Base-by-base conservation (phyloP, 192 early-diverging fungal genomes). In the Coemansia sp. region DNA sequence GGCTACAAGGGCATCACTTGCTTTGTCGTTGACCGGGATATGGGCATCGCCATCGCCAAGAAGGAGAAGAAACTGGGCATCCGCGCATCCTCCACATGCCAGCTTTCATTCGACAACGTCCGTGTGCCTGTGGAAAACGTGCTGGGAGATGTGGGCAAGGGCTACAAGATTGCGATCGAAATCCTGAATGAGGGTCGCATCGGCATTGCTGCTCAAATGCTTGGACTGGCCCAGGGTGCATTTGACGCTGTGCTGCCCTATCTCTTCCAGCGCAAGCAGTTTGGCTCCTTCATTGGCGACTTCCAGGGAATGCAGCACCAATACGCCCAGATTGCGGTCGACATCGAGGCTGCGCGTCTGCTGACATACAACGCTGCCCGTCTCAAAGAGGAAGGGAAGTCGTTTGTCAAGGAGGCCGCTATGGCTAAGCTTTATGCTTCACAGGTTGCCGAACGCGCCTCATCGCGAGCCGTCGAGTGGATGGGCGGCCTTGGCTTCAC, bases 21-120 rank as follows among this genome's bases (percentile, higher is more conserved):
- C 87, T 99, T 99, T 71, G 88, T 97, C 49, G 93, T 98, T 16
- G 95, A 99, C 72, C 92, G 92, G 82, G 90, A 89, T 33, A 89
- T 87, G 92, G 97, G 97, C 57, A 90, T 99, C 46, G 70, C 89
- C 66, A 89, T 99, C 67, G 93, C 90, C 60, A 97, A 97, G 88
- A 99, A 96, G 88, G 97, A 99, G 78, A 88, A 87, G 64, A 99
- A 98, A 89, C 91, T 99, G 49, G 97, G 97, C 64, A 99, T 99
- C 76, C 91, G 94, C 68, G 90, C 94, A 6, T 99, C 97, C 3
- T 95, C 94, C 18, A 99, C 97, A 6, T 99, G 96, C 76, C 89
- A 88, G 60, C 79, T 99, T 52, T 90, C 89, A 69, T 97, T 99
- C 86, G 97, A 99, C 72, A 92, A 94, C 55, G 76, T 97, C 60